Evolutionary conservation across 2,329 filamentous ascomycete species (phyloP).

Genomic region (Reticulascus tulasneorum): DNA sequence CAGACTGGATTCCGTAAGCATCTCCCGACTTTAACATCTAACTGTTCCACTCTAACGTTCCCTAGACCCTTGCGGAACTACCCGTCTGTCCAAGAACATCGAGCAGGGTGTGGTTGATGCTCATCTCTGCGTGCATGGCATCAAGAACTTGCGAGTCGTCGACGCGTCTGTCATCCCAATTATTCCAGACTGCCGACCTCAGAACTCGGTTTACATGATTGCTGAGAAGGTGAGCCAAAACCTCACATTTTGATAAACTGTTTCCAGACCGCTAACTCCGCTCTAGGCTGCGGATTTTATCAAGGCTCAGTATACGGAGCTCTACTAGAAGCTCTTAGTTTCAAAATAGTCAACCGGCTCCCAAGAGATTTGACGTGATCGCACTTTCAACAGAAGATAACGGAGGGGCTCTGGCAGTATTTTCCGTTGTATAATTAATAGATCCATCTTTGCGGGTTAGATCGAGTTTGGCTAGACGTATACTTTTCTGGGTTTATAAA

Average conservation of each 20-base stretch:
- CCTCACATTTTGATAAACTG: background rate
- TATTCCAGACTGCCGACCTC: slow-evolving; percentile 53
- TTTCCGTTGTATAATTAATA: too few species aligned
- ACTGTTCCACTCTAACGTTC: slow-evolving; percentile 6
- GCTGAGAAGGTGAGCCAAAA: slow-evolving; percentile 57
- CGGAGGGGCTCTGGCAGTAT: too few species aligned
- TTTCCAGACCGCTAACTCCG: background rate
- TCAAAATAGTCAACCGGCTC: too few species aligned
- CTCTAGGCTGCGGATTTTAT: too few species aligned
- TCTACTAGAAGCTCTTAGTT: too few species aligned
- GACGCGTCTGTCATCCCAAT: slow-evolving; percentile 55
- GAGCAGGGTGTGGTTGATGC: slow-evolving; percentile 49
- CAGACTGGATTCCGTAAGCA: slow-evolving; percentile 51
- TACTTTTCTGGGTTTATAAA: too few species aligned
- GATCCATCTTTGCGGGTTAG: too few species aligned
- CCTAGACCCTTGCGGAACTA: slow-evolving; percentile 50
- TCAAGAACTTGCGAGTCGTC: slow-evolving; percentile 49
- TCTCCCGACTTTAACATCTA: background rate
- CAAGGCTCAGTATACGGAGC: too few species aligned
- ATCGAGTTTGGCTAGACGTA: too few species aligned
- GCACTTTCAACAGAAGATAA: too few species aligned
- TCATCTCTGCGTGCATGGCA: slow-evolving; percentile 47
- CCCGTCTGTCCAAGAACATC: slow-evolving; percentile 47
- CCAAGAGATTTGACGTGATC: too few species aligned
- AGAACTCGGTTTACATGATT: slow-evolving; percentile 58